These are phyloP conservation scores for Aureobasidium sp. DNA, from an alignment of 2,329 filamentous ascomycete species.

Conservation along the genomic window DNA sequence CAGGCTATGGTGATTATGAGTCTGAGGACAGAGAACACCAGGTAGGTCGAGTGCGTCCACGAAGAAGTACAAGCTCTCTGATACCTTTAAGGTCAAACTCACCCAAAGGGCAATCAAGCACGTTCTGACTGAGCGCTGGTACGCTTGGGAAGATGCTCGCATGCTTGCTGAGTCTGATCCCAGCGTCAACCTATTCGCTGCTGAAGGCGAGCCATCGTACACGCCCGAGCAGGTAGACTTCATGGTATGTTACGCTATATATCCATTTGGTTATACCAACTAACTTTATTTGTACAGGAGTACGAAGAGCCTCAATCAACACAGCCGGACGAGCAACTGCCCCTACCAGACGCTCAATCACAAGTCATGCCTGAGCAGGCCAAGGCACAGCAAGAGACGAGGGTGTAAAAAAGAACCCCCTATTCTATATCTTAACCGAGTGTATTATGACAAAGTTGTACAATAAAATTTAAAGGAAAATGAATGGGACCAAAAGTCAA, in stretches of 20 bases:
- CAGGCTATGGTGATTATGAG: constrained; percentile 69
- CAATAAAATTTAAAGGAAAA: not conserved
- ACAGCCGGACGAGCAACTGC: not conserved
- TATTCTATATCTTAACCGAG: not conserved
- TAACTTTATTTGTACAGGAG: not conserved
- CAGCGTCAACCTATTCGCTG: constrained; percentile 53
- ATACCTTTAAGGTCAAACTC: constrained; percentile 53
- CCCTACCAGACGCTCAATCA: constrained; percentile 1
- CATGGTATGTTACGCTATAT: not conserved
- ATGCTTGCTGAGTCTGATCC: constrained; percentile 58
- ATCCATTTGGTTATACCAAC: not conserved
- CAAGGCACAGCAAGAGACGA: constrained; percentile 8
- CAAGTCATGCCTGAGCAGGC: not conserved
- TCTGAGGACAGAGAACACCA: constrained; percentile 53
- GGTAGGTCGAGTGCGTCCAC: constrained; percentile 39
- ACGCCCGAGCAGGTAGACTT: constrained; percentile 4
- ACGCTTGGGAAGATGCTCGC: constrained; percentile 75
- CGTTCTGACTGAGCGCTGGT: constrained; percentile 77
- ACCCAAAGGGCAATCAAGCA: constrained; percentile 83
- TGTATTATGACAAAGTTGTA: constrained; percentile 13
- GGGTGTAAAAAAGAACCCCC: not conserved
- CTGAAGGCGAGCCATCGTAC: constrained; percentile 25
- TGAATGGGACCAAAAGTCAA: not conserved
- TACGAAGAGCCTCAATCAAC: not conserved
- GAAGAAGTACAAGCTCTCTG: not conserved